phyloP scores from a whole-genome alignment of 345 rosid genomes.

The Corchorus capsularis region DNA sequence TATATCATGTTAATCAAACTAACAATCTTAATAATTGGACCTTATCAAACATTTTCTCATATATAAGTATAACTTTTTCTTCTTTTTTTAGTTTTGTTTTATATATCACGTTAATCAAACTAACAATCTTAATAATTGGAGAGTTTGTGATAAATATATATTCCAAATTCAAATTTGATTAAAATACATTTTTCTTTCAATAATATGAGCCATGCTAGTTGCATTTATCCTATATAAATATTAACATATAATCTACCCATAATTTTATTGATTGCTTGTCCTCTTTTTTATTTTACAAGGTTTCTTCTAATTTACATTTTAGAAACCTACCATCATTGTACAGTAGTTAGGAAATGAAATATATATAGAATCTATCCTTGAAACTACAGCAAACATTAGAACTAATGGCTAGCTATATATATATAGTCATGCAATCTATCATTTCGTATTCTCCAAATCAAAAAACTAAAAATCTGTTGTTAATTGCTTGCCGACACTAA shows the following conservation, averaged over 20 bases:
- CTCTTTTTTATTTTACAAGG: not conserved
- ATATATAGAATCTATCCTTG: slow-evolving; percentile 1
- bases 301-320: slow-evolving; percentile 18
- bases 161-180: too few species aligned
- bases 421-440: not conserved
- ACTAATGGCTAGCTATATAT: too few species aligned
- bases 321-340: slow-evolving; percentile 15
- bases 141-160: too few species aligned
- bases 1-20: too few species aligned
- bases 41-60: too few species aligned
- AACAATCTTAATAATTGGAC: too few species aligned
- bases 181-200: not conserved
- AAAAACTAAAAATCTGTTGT: not conserved
- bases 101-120: too few species aligned
- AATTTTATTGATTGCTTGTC: not conserved
- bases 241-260: not conserved
- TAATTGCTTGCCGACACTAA: slow-evolving; percentile 10
- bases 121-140: too few species aligned
- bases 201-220: not conserved
- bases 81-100: too few species aligned
- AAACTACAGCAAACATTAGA: slow-evolving; percentile 14
- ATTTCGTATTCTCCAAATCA: slow-evolving; percentile 2
- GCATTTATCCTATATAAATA: not conserved
- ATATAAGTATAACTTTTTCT: too few species aligned
- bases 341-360: slow-evolving; percentile 14